A percentile compares a stretch with the other conserved stretches of the same genome.
Conservation (phyloP, 2,329 filamentous ascomycete species). For the Parastagonospora avenae region DNA sequence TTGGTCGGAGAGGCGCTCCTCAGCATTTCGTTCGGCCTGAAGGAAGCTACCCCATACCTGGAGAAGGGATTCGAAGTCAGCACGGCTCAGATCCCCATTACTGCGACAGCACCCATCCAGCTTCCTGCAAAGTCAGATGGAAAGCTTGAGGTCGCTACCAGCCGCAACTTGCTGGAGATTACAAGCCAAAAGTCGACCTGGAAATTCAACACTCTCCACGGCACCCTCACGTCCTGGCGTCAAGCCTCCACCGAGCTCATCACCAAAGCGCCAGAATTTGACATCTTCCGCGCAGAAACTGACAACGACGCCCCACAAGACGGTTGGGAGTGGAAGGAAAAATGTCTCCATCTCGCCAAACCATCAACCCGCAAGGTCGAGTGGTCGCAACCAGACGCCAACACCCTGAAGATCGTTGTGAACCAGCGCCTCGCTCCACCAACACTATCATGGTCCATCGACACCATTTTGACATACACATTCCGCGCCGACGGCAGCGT, state of each 20-base stretch:
- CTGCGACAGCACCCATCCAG: conserved; percentile 10
- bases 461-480: conserved; percentile 56
- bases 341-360: conserved; percentile 34
- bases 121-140: conserved; percentile 47
- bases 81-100: conserved; percentile 38
- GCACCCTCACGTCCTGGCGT: conserved; percentile 50
- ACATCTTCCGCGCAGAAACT: conserved; percentile 68
- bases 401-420: conserved; percentile 47
- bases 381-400: conserved; percentile 40
- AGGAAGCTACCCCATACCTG: conserved; percentile 37
- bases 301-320: conserved; percentile 66
- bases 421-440: conserved; percentile 62
- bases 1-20: conserved; percentile 20
- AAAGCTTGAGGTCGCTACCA: conserved; percentile 41
- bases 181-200: conserved; percentile 47
- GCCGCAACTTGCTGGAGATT: conserved; percentile 28
- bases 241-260: conserved; percentile 40
- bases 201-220: conserved; percentile 58
- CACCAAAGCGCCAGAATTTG: conserved; percentile 46
- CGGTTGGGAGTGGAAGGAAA: conserved; percentile 61
- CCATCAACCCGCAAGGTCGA: conserved; percentile 32
- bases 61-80: conserved; percentile 45
- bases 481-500: conserved; percentile 55
- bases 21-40: conserved; percentile 41
- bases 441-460: conserved; percentile 60